Conservation (phyloP, 2,329 filamentous ascomycete species). For the Cordyceps fumosorosea region DNA sequence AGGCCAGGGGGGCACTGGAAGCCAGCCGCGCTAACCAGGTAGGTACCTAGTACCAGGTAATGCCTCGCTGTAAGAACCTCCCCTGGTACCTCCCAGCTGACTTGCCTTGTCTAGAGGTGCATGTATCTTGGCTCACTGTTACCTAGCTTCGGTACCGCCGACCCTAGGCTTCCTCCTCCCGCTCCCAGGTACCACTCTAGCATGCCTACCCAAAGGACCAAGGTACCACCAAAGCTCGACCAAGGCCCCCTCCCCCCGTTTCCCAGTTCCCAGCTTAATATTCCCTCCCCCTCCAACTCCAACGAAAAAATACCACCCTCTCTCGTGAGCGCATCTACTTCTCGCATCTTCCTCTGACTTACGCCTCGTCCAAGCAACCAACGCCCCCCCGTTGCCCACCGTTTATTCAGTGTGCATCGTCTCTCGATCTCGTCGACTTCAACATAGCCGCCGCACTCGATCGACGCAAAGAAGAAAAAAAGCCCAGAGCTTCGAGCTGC, state of each 20-base stretch:
- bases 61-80: not conserved
- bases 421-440: not conserved
- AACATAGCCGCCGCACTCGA: slow-evolving; percentile 8
- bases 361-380: not conserved
- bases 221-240: not conserved
- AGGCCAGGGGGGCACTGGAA: not conserved
- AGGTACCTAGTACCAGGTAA: not conserved
- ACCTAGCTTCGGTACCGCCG: not conserved
- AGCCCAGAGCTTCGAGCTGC: not conserved
- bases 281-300: slow-evolving; percentile 12
- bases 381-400: not conserved
- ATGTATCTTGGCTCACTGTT: not conserved
- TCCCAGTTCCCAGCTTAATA: slow-evolving; percentile 8
- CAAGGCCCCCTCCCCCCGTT: not conserved
- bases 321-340: slow-evolving; percentile 11
- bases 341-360: slow-evolving; percentile 1
- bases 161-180: not conserved
- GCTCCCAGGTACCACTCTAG: not conserved
- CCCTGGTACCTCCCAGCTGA: not conserved
- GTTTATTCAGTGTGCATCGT: not conserved
- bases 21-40: not conserved
- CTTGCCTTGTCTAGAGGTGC: not conserved
- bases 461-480: not conserved
- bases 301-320: slow-evolving; percentile 3
- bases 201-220: not conserved